Percentiles rank a stretch among this genome's conserved stretches.
phyloP scores from a whole-genome alignment of 345 rosid species.

The Hirschfeldia incana region DNA sequence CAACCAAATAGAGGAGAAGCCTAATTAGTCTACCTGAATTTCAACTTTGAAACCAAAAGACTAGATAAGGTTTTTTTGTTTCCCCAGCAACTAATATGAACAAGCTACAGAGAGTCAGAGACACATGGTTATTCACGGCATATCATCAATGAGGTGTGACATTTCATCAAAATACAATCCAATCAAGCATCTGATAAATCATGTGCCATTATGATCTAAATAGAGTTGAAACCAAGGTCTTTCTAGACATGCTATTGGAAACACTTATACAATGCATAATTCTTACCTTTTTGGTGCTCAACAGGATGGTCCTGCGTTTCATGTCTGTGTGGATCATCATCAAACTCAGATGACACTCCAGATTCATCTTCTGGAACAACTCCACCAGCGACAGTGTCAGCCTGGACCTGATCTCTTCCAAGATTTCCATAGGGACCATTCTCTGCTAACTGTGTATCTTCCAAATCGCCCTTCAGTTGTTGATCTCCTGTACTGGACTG shows the following conservation, averaged over 20 bases:
- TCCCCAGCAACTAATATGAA: neutral
- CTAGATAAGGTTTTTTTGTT: slow-evolving; percentile 44
- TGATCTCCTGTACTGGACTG: slow-evolving; percentile 50
- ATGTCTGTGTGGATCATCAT: slow-evolving; percentile 51
- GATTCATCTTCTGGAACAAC: slow-evolving; percentile 58
- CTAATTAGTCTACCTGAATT: slow-evolving; percentile 44
- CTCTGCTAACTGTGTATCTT: slow-evolving; percentile 53
- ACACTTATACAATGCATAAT: neutral
- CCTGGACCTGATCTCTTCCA: slow-evolving; percentile 43
- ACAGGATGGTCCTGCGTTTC: slow-evolving; percentile 55
- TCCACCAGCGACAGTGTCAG: slow-evolving; percentile 63
- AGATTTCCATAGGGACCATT: slow-evolving; percentile 48
- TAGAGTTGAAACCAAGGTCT: neutral
- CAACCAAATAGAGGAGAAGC: slow-evolving; percentile 51
- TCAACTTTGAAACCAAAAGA: neutral
- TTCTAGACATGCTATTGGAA: neutral
- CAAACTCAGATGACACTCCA: slow-evolving; percentile 59
- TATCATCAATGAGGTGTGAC: neutral
- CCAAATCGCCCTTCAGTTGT: slow-evolving; percentile 49
- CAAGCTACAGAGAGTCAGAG: neutral
- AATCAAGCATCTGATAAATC: slow-evolving; percentile 54
- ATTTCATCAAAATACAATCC: slow-evolving; percentile 39
- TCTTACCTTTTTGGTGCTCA: slow-evolving; percentile 62
- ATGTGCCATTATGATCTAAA: neutral
- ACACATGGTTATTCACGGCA: neutral